These are phyloP conservation scores for Cytospora leucostoma DNA, from an alignment of 2,329 filamentous ascomycete species.

Conservation along the genomic window DNA sequence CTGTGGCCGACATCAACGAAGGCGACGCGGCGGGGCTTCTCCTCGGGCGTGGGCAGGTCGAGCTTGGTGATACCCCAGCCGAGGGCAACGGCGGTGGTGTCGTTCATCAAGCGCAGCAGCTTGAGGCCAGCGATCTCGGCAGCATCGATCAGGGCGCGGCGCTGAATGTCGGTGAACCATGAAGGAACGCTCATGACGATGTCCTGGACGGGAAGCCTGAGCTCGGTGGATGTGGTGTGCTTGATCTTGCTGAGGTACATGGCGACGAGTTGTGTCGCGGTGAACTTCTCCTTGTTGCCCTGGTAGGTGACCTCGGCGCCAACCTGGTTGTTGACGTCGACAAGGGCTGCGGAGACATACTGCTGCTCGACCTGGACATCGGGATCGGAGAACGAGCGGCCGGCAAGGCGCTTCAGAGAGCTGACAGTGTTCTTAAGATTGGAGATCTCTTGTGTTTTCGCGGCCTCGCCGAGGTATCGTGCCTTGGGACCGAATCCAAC, in stretches of 20 bases:
- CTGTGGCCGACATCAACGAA: constrained; percentile 96
- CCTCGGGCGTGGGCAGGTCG: constrained; percentile 83
- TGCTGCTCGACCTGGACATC: constrained; percentile 93
- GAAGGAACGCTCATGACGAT: constrained; percentile 91
- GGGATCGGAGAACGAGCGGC: constrained; percentile 83
- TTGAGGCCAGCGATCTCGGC: constrained; percentile 93
- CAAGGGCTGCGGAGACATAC: constrained; percentile 80
- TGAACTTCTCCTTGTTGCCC: constrained; percentile 93
- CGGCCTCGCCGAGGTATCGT: constrained; percentile 90
- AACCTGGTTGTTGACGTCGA: constrained; percentile 91
- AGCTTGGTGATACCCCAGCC: constrained; percentile 98
- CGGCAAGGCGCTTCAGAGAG: constrained; percentile 88
- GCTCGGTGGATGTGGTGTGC: constrained; percentile 80
- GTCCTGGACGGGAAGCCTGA: constrained; percentile 89
- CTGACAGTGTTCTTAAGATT: constrained; percentile 99
- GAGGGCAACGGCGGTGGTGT: constrained; percentile 92
- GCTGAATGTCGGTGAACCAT: constrained; percentile 96
- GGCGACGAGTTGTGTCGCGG: constrained; percentile 87
- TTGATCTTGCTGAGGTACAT: constrained; percentile 97
- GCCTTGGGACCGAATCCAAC: constrained; percentile 94
- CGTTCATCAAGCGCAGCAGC: constrained; percentile 92
- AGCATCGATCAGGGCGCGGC: constrained; percentile 85
- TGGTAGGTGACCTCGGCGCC: constrained; percentile 92
- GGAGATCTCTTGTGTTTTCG: constrained; percentile 98
- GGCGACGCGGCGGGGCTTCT: constrained; percentile 86